Conservation (phyloP, 2,329 filamentous ascomycete genomes). For the Fusarium falciforme region DNA sequence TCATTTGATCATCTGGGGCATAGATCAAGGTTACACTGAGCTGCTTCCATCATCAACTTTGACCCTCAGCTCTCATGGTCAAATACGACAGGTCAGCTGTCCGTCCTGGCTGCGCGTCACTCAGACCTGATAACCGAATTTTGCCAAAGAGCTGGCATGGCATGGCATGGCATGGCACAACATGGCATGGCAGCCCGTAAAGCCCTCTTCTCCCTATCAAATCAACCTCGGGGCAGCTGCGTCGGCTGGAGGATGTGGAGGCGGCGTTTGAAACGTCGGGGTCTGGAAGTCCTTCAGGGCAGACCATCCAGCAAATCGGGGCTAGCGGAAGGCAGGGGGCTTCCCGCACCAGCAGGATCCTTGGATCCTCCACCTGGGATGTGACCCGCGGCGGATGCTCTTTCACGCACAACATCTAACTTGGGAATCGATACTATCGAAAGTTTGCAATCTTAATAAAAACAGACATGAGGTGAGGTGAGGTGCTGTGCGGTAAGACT, state of each 20-base stretch:
- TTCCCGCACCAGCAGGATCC: conserved; percentile 28
- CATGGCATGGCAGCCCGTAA: not conserved
- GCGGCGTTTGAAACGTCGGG: conserved; percentile 41
- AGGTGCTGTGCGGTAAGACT: conserved; percentile 15
- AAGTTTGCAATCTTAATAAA: conserved; percentile 1
- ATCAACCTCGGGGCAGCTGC: conserved; percentile 24
- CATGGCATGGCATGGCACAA: not conserved
- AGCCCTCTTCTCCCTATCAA: conserved; percentile 10
- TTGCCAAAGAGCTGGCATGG: not conserved
- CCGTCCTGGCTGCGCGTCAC: conserved; percentile 29
- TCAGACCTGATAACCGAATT: conserved; percentile 3
- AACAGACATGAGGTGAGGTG: conserved; percentile 9
- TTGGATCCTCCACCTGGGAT: conserved; percentile 20
- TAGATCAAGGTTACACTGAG: conserved; percentile 15
- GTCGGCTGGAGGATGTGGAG: conserved; percentile 40
- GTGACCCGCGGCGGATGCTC: conserved; percentile 9
- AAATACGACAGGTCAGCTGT: conserved; percentile 35
- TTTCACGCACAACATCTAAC: conserved; percentile 12
- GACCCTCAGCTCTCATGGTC: conserved; percentile 25
- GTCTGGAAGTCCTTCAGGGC: conserved; percentile 30
- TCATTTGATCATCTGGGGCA: conserved; percentile 22
- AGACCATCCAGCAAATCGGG: conserved; percentile 30
- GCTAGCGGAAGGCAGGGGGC: conserved; percentile 27
- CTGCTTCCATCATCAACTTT: conserved; percentile 11
- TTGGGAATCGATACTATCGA: conserved; percentile 3